Conservation (phyloP, 1,139 yeast species). For the Geotrichum fermentans region DNA sequence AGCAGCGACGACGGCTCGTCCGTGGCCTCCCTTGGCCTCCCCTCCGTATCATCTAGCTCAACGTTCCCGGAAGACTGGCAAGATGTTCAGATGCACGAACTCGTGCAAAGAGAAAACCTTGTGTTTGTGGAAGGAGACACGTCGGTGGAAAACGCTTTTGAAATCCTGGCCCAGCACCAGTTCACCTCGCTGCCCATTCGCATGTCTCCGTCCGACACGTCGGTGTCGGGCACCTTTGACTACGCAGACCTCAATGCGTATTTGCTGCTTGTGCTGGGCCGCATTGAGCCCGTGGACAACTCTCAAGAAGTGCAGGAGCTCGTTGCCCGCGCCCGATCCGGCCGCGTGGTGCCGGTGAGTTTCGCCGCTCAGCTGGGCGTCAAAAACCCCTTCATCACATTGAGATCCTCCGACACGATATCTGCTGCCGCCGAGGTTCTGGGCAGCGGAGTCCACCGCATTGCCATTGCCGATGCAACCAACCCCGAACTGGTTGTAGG, state of each 20-base stretch:
- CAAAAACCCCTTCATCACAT: slow-evolving; percentile 78
- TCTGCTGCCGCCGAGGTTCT: slow-evolving; percentile 74
- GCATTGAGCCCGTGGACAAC: slow-evolving; percentile 38
- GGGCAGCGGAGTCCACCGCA: slow-evolving; percentile 89
- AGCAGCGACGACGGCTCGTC: slow-evolving; percentile 12
- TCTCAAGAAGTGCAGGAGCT: slow-evolving; percentile 28
- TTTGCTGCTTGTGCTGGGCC: slow-evolving; percentile 67
- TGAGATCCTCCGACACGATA: slow-evolving; percentile 63
- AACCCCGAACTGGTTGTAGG: slow-evolving; percentile 47
- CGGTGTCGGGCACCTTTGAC: slow-evolving; percentile 75
- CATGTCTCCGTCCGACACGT: slow-evolving; percentile 36
- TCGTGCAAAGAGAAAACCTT: slow-evolving; percentile 74
- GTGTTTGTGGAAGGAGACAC: slow-evolving; percentile 58
- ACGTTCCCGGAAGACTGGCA: slow-evolving; percentile 55
- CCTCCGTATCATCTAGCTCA: not conserved
- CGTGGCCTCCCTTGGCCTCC: not conserved
- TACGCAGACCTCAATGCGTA: slow-evolving; percentile 88
- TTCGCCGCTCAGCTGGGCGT: slow-evolving; percentile 70
- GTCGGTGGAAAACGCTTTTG: slow-evolving; percentile 85
- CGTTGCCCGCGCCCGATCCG: slow-evolving; percentile 37
- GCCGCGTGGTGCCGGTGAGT: slow-evolving; percentile 62
- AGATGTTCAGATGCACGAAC: slow-evolving; percentile 62
- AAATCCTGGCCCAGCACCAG: slow-evolving; percentile 62
- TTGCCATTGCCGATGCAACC: slow-evolving; percentile 67
- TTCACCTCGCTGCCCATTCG: slow-evolving; percentile 81